phyloP scores from a whole-genome alignment of 192 early-diverging fungal genomes.

The Coemansia sp. region DNA sequence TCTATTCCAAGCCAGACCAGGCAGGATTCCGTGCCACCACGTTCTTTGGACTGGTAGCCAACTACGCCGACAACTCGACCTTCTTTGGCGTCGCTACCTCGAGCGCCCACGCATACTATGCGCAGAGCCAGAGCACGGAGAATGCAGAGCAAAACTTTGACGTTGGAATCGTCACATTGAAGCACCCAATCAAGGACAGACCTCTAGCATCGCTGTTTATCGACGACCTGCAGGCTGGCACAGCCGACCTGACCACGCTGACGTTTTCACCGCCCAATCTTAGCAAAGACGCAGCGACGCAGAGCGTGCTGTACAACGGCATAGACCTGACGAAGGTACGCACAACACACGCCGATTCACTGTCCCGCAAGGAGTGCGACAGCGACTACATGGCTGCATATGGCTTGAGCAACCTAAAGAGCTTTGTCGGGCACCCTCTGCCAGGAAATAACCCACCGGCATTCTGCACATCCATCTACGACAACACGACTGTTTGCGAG shows the following conservation, averaged over 20 bases:
- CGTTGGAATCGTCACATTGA: conserved; percentile 38
- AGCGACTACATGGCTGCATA: conserved; percentile 27
- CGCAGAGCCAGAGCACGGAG: conserved; percentile 41
- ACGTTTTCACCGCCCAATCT: conserved; percentile 21
- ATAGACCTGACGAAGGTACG: conserved; percentile 36
- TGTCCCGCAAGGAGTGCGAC: conserved; percentile 32
- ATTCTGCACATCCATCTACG: conserved; percentile 46
- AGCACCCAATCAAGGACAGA: conserved; percentile 15
- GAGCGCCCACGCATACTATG: conserved; percentile 41
- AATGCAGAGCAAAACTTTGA: conserved; percentile 43
- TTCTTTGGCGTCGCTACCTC: conserved; percentile 35
- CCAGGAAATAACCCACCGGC: conserved; percentile 34
- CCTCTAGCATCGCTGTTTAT: conserved; percentile 23
- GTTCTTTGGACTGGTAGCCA: conserved; percentile 35
- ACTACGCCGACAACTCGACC: conserved; percentile 40
- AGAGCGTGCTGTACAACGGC: conserved; percentile 36
- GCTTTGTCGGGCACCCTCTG: conserved; percentile 38
- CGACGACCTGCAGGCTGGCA: conserved; percentile 29
- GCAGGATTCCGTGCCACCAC: conserved; percentile 29
- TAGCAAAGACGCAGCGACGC: conserved; percentile 30
- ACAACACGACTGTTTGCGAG: conserved; percentile 32
- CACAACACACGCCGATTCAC: conserved; percentile 17
- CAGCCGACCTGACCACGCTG: conserved; percentile 17
- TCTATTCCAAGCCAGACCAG: conserved; percentile 18
- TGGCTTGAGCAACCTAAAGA: conserved; percentile 36